A percentile compares a stretch with the other conserved stretches of the same genome.
Evolutionary conservation across 75 land plant genomes (phyloP).

Genomic region (Isoetes taiwanensis): DNA sequence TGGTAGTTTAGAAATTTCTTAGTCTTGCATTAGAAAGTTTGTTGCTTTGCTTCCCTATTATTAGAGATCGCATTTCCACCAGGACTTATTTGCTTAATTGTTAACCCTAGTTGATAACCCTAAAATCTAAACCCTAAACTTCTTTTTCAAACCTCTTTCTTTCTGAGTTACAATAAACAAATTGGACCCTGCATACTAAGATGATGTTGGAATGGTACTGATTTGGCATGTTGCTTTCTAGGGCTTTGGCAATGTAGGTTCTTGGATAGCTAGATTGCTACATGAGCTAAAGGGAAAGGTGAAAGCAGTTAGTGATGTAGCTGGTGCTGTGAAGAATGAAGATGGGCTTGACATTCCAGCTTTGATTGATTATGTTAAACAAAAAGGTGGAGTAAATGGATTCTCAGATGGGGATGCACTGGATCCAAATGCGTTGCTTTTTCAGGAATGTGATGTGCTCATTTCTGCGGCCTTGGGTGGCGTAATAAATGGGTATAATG

Average conservation of each 20-base stretch:
- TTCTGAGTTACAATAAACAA: no score
- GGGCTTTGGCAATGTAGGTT: constrained; percentile 7
- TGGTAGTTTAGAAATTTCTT: no score
- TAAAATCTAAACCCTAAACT: no score
- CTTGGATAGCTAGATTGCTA: neutral
- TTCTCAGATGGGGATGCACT: neutral
- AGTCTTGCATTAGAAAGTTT: no score
- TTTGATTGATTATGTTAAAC: neutral
- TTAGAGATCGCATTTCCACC: no score
- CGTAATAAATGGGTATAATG: constrained; percentile 3
- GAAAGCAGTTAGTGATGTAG: constrained; percentile 1
- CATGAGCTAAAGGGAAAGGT: neutral
- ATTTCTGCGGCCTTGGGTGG: constrained; percentile 2
- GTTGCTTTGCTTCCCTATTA: no score
- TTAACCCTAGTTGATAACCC: neutral
- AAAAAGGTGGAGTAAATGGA: neutral
- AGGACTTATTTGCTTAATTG: neutral
- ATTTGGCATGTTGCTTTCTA: neutral
- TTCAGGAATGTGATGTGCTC: neutral
- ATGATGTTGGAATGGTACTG: no score
- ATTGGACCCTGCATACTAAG: no score
- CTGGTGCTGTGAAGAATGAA: neutral
- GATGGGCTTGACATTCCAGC: neutral
- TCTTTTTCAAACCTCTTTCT: no score
- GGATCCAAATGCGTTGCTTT: neutral